Conservation (phyloP, 2,329 filamentous ascomycete species). For the Phialocephala subalpina region DNA sequence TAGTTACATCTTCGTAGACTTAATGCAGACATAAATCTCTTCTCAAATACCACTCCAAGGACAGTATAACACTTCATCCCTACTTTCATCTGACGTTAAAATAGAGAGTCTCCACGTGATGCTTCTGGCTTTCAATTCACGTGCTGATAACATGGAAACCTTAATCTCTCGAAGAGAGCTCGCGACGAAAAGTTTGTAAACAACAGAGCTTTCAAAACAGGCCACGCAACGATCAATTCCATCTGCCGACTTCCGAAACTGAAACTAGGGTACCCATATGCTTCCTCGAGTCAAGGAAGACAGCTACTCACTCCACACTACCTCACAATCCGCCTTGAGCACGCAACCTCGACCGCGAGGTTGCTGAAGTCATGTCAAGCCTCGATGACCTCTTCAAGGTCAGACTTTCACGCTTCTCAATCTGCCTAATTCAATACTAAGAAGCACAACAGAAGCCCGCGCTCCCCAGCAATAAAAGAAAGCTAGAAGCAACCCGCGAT, state of each 20-base stretch:
- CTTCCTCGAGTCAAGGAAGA: neutral
- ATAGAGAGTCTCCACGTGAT: neutral
- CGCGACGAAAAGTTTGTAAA: constrained; percentile 6
- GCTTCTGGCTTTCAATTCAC: neutral
- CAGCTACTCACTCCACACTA: neutral
- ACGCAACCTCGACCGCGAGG: constrained; percentile 19
- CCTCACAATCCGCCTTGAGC: neutral
- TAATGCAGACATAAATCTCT: neutral
- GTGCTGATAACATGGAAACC: neutral
- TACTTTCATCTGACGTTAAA: neutral
- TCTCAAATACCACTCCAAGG: neutral
- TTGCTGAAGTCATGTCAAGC: constrained; percentile 37
- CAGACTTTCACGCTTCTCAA: neutral
- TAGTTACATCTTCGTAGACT: neutral
- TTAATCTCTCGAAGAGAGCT: neutral
- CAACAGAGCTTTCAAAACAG: neutral
- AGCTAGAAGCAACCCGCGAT: constrained; percentile 67
- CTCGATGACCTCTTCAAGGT: constrained; percentile 43
- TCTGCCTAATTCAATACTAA: constrained; percentile 16
- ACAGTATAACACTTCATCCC: neutral
- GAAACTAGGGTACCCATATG: neutral
- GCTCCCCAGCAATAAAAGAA: constrained; percentile 62
- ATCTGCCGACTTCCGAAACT: neutral
- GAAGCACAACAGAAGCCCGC: constrained; percentile 41
- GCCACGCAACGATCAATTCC: neutral